phyloP scores from a whole-genome alignment of 352 stramenopile genomes.

The Phytophthora sp. region DNA sequence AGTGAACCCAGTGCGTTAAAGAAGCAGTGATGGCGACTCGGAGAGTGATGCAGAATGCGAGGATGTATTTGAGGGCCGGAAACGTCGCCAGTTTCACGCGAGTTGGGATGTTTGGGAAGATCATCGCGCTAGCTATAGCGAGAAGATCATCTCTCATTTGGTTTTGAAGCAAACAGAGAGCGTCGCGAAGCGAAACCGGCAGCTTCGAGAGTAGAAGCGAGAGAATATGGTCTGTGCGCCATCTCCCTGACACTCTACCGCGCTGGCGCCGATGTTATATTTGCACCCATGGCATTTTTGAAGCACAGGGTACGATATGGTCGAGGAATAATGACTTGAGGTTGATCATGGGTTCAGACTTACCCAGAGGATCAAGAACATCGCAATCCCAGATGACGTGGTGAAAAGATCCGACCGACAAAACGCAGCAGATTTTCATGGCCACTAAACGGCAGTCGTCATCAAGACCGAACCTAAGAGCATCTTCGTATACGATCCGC shows the following conservation, averaged over 20 bases:
- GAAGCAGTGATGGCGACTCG: too few relatives aligned
- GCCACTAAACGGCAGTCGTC: too few relatives aligned
- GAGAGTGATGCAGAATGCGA: background rate
- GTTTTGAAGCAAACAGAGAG: background rate
- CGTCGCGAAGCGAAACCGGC: background rate
- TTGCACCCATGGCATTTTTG: background rate
- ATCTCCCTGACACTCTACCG: background rate
- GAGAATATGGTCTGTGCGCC: background rate
- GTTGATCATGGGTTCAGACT: too few relatives aligned
- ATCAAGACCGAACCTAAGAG: too few relatives aligned
- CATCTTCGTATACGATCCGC: too few relatives aligned
- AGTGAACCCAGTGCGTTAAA: too few relatives aligned
- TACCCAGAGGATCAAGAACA: too few relatives aligned
- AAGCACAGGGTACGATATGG: too few relatives aligned
- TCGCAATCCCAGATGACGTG: too few relatives aligned
- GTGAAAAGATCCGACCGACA: too few relatives aligned
- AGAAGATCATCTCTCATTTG: background rate
- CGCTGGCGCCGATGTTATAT: slow-evolving; percentile 3
- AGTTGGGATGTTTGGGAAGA: background rate
- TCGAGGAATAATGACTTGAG: too few relatives aligned
- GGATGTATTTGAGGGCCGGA: background rate
- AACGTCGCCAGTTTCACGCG: background rate
- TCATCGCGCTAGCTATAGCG: background rate
- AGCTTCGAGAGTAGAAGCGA: background rate
- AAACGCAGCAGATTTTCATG: too few relatives aligned